These are phyloP conservation scores for Auxenochlorella protothecoides DNA, from an alignment of 139 green algal genomes.

Conservation along the genomic window DNA sequence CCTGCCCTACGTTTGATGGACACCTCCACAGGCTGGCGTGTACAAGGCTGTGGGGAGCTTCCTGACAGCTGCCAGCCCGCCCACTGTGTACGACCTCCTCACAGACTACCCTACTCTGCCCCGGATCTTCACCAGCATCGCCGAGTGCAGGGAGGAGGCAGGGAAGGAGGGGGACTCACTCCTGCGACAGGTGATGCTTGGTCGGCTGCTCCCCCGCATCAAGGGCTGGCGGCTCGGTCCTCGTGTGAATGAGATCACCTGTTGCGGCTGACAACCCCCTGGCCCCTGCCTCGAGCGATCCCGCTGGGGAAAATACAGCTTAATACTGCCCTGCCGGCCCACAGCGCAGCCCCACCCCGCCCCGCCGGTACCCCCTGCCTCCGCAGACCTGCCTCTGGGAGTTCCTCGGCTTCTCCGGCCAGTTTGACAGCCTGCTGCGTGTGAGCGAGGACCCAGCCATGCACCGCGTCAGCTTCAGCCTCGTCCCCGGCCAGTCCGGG, in stretches of 20 bases:
- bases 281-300: too few relatives aligned
- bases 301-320: too few relatives aligned
- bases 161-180: not conserved
- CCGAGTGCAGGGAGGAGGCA: not conserved
- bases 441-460: constrained; percentile 8
- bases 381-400: not conserved
- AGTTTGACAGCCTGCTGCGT: constrained; percentile 17
- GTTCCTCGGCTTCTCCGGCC: not conserved
- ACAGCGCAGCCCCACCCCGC: too few relatives aligned
- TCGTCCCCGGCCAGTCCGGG: constrained; percentile 10
- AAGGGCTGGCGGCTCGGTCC: too few relatives aligned
- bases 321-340: too few relatives aligned
- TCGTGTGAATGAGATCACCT: too few relatives aligned
- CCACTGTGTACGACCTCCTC: constrained; percentile 3
- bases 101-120: constrained; percentile 19
- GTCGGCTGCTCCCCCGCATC: not conserved
- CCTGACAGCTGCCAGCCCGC: not conserved
- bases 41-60: not conserved
- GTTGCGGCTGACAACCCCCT: too few relatives aligned
- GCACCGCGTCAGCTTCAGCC: constrained; percentile 11
- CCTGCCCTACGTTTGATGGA: too few relatives aligned
- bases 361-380: not conserved
- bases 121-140: constrained; percentile 16
- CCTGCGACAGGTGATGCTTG: not conserved
- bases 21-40: not conserved